A percentile compares a stretch with the other conserved stretches of the same genome.
Evolutionary conservation across 768 basidiomycete genomes (phyloP).

Genomic region (Suillus subluteus): DNA sequence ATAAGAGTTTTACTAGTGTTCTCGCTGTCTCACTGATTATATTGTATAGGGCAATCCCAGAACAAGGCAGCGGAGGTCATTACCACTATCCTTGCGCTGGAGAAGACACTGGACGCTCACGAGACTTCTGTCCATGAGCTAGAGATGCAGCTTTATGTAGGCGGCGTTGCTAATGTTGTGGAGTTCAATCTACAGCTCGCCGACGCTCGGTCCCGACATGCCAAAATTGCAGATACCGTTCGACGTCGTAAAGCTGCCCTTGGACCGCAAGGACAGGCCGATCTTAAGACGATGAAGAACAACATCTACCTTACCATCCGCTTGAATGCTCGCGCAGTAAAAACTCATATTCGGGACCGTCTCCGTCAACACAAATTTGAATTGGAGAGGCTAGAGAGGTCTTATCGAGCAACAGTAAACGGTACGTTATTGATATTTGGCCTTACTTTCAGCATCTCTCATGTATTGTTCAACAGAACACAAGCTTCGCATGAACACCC

Average conservation of each 20-base stretch:
- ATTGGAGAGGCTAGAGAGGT: slow-evolving; percentile 17
- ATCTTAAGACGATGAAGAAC: neutral
- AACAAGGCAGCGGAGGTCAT: slow-evolving; percentile 13
- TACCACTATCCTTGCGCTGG: slow-evolving; percentile 7
- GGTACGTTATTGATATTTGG: slow-evolving; percentile 13
- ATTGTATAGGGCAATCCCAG: slow-evolving; percentile 1
- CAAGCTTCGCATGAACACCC: slow-evolving; percentile 29
- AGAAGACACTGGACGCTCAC: slow-evolving; percentile 2
- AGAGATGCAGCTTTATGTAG: slow-evolving; percentile 7
- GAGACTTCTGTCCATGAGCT: slow-evolving; percentile 2
- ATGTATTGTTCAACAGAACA: slow-evolving; percentile 27
- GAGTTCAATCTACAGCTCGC: slow-evolving; percentile 12
- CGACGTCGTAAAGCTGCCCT: neutral
- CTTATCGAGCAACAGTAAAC: slow-evolving; percentile 13
- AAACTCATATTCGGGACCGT: slow-evolving; percentile 17
- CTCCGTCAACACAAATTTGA: slow-evolving; percentile 23
- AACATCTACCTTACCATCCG: slow-evolving; percentile 1
- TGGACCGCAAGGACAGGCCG: neutral
- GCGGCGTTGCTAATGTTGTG: neutral
- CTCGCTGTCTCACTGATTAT: neutral
- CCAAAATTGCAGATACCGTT: slow-evolving; percentile 3
- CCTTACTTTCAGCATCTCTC: slow-evolving; percentile 22
- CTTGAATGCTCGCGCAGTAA: slow-evolving; percentile 24
- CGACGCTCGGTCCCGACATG: neutral
- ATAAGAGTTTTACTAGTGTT: slow-evolving; percentile 4